A percentile compares a stretch with the other conserved stretches of the same genome.
phyloP scores from a whole-genome alignment of 75 land plant species.

The Selaginella moellendorffii region DNA sequence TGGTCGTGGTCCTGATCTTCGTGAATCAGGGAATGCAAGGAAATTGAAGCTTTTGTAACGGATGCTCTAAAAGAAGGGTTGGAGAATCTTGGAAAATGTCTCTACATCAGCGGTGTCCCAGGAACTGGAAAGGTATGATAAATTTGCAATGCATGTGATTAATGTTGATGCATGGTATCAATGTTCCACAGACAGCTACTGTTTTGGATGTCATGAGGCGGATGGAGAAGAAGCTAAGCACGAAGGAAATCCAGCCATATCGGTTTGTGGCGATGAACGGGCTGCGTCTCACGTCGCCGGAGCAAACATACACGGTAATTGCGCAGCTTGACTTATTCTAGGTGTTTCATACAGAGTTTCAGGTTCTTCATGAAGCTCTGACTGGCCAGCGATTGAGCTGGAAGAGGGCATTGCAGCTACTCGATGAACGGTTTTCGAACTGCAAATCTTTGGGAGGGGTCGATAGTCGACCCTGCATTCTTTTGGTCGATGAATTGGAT shows the following conservation, averaged over 20 bases:
- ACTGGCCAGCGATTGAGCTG: constrained; percentile 81
- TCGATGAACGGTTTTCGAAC: constrained; percentile 72
- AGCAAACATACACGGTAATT: constrained; percentile 69
- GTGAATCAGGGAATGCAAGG: constrained; percentile 63
- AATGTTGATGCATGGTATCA: no score
- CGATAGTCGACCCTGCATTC: constrained; percentile 61
- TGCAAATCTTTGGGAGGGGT: constrained; percentile 27
- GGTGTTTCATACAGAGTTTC: no score
- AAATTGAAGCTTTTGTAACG: constrained; percentile 70
- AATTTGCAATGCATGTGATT: no score
- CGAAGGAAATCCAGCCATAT: constrained; percentile 45
- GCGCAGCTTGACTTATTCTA: no score
- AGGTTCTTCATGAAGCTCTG: constrained; percentile 91
- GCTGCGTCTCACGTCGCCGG: constrained; percentile 83
- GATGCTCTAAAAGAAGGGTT: constrained; percentile 68
- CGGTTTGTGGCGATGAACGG: constrained; percentile 93
- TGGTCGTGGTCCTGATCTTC: background rate
- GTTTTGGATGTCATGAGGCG: constrained; percentile 78
- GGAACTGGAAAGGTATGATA: constrained; percentile 87
- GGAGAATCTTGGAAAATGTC: constrained; percentile 80
- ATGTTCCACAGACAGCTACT: constrained; percentile 93
- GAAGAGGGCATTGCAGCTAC: constrained; percentile 73
- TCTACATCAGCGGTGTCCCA: constrained; percentile 95
- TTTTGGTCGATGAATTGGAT: constrained; percentile 95
- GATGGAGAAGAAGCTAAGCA: constrained; percentile 47